Base-by-base conservation (phyloP, 805 yeast species). In the Metschnikowia borealis region DNA sequence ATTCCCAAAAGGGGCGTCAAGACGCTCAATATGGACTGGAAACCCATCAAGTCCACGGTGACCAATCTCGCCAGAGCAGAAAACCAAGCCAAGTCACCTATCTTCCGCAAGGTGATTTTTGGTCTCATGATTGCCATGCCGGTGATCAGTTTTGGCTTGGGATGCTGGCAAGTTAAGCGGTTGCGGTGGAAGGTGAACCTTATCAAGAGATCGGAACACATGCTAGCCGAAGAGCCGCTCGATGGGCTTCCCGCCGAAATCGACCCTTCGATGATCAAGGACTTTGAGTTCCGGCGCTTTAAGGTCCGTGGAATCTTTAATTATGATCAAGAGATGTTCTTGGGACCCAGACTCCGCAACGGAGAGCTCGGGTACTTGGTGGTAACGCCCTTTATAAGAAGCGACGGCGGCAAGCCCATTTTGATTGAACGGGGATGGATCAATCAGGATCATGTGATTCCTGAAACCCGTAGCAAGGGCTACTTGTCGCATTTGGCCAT, bases 371-470 rank as follows among this genome's bases (percentile, higher is more conserved):
- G 99, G 1, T 94, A 88, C 65, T 69, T 80, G 21, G 77, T 92
- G 5, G 81, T 87, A 31, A 85, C 95, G 5, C 98, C 99, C 11
- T 81, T 94, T 60, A 78, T 82, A 21, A 80, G 96, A 53, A 71
- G 81, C 3, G 83, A 81, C 53, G 87, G 89, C 21, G 94, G 90
- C 1, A 79, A 84, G 44, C 91, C 87, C 47, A 73, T 94, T 15
- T 71, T 94, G 48, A 78, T 94, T 29, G 95, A 89, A 64, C 79
- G 99, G 56, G 99, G 99, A 14, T 94, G 97, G 96, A 82, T 94
- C 42, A 71, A 81, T 23, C 89, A 86, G 57, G 87, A 82, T 13
- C 81, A 81, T 54, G 80, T 81, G 48, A 66, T 68, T 64, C 96
- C 74, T 52, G 75, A 50, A 56, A 74, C 57, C 58, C 87, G 81